Evolutionary conservation across 108 stramenopile species (phyloP).

Genomic region (Schizochytrium sp.): DNA sequence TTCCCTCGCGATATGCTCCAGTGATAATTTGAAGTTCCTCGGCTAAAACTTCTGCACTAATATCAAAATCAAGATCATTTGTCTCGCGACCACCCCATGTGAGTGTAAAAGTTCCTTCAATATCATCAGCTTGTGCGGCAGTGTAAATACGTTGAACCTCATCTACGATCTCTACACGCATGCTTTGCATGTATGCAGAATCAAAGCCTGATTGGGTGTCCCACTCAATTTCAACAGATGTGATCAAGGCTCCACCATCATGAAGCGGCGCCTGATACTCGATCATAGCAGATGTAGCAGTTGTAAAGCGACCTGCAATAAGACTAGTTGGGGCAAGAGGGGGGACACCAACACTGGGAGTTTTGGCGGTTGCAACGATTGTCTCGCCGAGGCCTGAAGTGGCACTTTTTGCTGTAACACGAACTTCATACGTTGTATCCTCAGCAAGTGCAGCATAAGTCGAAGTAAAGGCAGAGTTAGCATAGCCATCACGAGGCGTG

Average conservation of each 20-base stretch:
- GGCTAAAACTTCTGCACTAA: constrained; percentile 71
- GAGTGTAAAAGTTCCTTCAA: constrained; percentile 81
- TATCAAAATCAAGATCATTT: constrained; percentile 69
- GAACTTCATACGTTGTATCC: constrained; percentile 58
- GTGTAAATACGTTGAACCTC: constrained; percentile 82
- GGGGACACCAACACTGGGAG: constrained; percentile 63
- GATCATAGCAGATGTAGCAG: constrained; percentile 65
- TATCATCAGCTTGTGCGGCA: constrained; percentile 74
- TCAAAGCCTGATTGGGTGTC: constrained; percentile 77
- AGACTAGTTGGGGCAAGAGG: constrained; percentile 72
- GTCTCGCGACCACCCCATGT: constrained; percentile 81
- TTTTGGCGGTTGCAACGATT: neutral
- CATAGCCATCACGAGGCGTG: constrained; percentile 62
- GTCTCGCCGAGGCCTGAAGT: constrained; percentile 60
- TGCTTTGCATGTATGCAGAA: constrained; percentile 73
- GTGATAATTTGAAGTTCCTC: constrained; percentile 70
- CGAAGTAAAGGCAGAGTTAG: constrained; percentile 6
- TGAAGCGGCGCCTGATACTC: constrained; percentile 74
- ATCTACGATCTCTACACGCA: constrained; percentile 76
- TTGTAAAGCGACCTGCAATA: constrained; percentile 70
- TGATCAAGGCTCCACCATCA: constrained; percentile 81
- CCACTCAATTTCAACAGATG: constrained; percentile 83
- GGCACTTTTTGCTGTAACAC: constrained; percentile 59
- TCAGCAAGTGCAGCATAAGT: constrained; percentile 62
- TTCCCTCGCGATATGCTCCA: constrained; percentile 63